phyloP scores from a whole-genome alignment of 148 eudicot genomes.

The Rhododendron henanense region DNA sequence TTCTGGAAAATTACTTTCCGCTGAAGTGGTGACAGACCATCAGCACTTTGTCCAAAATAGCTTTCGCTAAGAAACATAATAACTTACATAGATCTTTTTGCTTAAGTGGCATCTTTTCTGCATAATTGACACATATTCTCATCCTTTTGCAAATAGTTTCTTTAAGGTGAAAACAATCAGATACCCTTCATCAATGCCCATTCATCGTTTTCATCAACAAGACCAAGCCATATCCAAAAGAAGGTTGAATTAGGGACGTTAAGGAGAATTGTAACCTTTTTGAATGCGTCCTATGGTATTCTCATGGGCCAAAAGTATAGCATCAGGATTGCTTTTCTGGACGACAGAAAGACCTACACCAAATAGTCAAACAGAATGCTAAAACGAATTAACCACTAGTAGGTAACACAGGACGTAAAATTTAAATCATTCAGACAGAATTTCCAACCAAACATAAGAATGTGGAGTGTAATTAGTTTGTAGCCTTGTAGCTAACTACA shows the following conservation, averaged over 20 bases:
- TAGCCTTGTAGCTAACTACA: neutral
- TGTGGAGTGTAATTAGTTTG: neutral
- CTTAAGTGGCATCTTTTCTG: neutral
- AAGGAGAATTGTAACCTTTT: slow-evolving; percentile 44
- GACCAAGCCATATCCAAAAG: neutral
- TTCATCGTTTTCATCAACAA: neutral
- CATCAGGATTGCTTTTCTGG: slow-evolving; percentile 76
- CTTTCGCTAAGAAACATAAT: neutral
- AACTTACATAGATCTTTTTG: neutral
- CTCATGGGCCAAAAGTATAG: slow-evolving; percentile 78
- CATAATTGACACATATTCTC: neutral
- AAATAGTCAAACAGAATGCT: slow-evolving; percentile 19
- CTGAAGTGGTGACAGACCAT: neutral
- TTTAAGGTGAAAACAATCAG: neutral
- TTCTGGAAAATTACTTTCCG: neutral
- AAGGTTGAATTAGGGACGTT: neutral
- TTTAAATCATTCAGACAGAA: neutral
- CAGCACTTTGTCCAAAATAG: neutral
- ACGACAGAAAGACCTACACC: slow-evolving; percentile 75
- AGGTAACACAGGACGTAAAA: neutral
- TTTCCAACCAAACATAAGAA: neutral
- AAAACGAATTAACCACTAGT: neutral
- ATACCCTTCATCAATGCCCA: neutral
- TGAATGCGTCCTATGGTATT: slow-evolving; percentile 62
- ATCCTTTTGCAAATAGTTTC: neutral